Evolutionary conservation across 2,329 filamentous ascomycete species (phyloP), one percentile per base, ranked within the genome.

Genomic region (Fusarium sp.): DNA sequence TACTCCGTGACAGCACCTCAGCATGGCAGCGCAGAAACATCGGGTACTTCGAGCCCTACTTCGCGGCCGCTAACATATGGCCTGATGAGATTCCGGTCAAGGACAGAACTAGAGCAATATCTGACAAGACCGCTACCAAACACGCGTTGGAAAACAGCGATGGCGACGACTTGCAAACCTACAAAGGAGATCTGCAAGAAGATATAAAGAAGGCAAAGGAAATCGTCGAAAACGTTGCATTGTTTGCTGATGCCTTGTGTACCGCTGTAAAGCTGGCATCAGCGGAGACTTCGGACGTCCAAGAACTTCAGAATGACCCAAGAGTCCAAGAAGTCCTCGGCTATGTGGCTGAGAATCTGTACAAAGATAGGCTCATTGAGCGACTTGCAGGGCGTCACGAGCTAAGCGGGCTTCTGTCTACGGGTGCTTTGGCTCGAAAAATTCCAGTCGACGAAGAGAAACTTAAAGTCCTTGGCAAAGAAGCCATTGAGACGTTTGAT

Each of bases 1-100:
- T 72, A 13, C 67, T 72, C 21, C 42, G 46, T 2, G 46, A 72
- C 2, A 69, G 64, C 21, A 51, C 64, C 4, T 67, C 67, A 2
- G n/a, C 48, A 8, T 72, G 69, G 69, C 69, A 72, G 37, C 60
- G 49, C 3, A 17, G 17, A 0, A 53, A 58, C 10, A 27, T 64
- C 2, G 14, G n/a, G 3, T 14, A 25, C 18, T 58, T 72, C 9
- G 49, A 59, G 13, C 46, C 69, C 6, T 69, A 54, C 6, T 72
- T 72, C 14, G 69, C 64, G 1, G 69, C 59, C n/a, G 45, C 27
- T 3, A 18, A 47, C 11, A 21, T 37, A 37, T 72, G 67, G 67
- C 69, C 69, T 5, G 60, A 70, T 1, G 54, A 69, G 15, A 70
- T 72, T 4, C 20, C 39, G 0, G 36, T 41, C 1, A 15, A 61